phyloP scores from a whole-genome alignment of 2,329 filamentous ascomycete genomes.

The Epichloe coenophiala region DNA sequence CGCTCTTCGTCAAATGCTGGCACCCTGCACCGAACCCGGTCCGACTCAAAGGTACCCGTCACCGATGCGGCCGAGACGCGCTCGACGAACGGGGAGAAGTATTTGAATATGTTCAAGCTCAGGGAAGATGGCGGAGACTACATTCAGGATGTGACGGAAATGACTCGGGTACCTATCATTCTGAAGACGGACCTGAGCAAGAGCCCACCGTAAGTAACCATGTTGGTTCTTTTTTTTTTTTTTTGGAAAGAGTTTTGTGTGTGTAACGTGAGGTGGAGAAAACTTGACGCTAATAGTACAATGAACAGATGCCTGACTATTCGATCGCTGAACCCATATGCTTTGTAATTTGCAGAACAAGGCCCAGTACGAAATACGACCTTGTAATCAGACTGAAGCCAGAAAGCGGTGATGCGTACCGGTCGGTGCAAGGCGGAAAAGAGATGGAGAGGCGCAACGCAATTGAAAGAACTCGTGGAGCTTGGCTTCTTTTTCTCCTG shows the following conservation, averaged over 20 bases:
- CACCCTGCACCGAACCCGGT: conserved; percentile 73
- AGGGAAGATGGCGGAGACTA: conserved; percentile 88
- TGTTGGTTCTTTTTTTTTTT: neutral
- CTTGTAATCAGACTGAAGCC: conserved; percentile 3
- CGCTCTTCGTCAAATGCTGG: conserved; percentile 56
- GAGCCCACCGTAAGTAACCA: conserved; percentile 89
- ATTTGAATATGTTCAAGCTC: conserved; percentile 76
- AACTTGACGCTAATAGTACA: neutral
- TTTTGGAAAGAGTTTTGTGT: neutral
- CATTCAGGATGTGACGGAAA: conserved; percentile 96
- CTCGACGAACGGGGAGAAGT: conserved; percentile 90
- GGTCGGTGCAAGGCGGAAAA: neutral
- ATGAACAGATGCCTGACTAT: conserved; percentile 61
- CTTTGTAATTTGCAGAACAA: conserved; percentile 29
- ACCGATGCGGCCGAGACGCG: conserved; percentile 65
- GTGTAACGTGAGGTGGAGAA: neutral
- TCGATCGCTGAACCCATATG: conserved; percentile 68
- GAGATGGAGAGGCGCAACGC: neutral
- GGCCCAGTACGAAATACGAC: neutral
- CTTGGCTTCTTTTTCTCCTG: neutral
- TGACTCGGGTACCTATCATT: conserved; percentile 95
- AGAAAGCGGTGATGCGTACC: neutral
- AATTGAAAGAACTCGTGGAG: conserved; percentile 5
- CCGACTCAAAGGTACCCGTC: conserved; percentile 79
- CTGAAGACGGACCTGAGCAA: conserved; percentile 96